These are phyloP conservation scores for Phycomyces blakesleeanus DNA, from an alignment of 192 early-diverging fungal genomes.

Conservation along the genomic window DNA sequence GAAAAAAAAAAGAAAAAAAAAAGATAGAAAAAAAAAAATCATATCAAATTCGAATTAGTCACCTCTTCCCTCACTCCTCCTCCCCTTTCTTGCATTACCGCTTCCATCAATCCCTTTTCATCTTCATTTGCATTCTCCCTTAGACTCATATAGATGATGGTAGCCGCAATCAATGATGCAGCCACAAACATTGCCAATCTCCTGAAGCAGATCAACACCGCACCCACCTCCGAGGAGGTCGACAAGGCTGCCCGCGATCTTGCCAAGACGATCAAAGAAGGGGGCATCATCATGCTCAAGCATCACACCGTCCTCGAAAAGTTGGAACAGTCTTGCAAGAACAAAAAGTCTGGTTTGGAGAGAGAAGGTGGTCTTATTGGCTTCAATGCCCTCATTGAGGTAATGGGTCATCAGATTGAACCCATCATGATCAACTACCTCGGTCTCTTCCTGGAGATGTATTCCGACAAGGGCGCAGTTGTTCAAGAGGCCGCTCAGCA, in stretches of 20 bases:
- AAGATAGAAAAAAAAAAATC: no score
- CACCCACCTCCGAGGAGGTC: constrained; percentile 48
- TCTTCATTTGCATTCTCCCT: constrained; percentile 4
- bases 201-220: constrained; percentile 39
- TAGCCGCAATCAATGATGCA: constrained; percentile 15
- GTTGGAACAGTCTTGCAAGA: constrained; percentile 51
- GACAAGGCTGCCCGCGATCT: constrained; percentile 44
- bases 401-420: constrained; percentile 58
- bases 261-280: constrained; percentile 38
- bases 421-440: constrained; percentile 59
- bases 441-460: constrained; percentile 53
- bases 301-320: constrained; percentile 52
- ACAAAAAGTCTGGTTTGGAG: constrained; percentile 63
- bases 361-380: constrained; percentile 63
- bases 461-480: constrained; percentile 50
- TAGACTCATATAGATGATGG: constrained; percentile 14
- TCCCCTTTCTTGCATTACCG: neutral
- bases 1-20: no score
- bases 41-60: no score
- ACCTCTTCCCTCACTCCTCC: neutral
- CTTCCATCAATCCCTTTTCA: neutral
- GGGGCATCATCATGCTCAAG: constrained; percentile 55
- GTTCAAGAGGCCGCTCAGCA: constrained; percentile 47
- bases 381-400: constrained; percentile 57
- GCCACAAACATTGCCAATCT: constrained; percentile 32